Base-by-base conservation (phyloP, 495 filamentous ascomycete genomes). In the Diplogelasinospora grovesii region DNA sequence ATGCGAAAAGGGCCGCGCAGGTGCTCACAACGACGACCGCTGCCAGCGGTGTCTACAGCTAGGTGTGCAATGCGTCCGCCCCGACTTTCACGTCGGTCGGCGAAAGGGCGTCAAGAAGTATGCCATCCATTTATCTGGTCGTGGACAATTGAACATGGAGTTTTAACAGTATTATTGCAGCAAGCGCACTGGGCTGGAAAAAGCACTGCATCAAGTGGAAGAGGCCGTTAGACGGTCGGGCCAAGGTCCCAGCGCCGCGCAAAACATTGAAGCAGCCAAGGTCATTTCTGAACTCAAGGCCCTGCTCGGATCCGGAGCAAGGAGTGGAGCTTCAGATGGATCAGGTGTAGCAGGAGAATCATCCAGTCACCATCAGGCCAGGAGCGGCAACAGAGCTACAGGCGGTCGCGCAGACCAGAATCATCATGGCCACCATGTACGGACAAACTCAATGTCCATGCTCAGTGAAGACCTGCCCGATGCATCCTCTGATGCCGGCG, bases 81-180 rank as follows among this genome's bases (percentile, higher is more conserved):
- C 81, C 3, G 75, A 72, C 26, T 81, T 84, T 57, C 80, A 81
- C 34, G 69, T 85, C 8, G 82, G 82, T 7, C 66, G 82, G 41
- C 79, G 83, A 43, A 85, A 85, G 55, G 82, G 82, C 3, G 79
- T 85, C 29, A 83, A 84, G 53, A 86, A 86, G 81, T 79, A 56
- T 65, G 74, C 57, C 22, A n/a, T 21, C 15, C 34, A 14, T 24
- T 16, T 31, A 18, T 29, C 15, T 30, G n/a, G n/a, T n/a, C n/a
- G n/a, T n/a, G n/a, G n/a, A n/a, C n/a, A n/a, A n/a, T n/a, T n/a
- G n/a, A n/a, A n/a, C n/a, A n/a, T n/a, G n/a, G n/a, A n/a, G n/a
- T n/a, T n/a, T n/a, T n/a, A n/a, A n/a, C n/a, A n/a, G 11, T 43
- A 15, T 16, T 13, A n/a, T 11, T 37, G 8, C 46, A 85, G 82